phyloP scores from a whole-genome alignment of 257 asterid genomes.

The Ajuga chamaepitys region DNA sequence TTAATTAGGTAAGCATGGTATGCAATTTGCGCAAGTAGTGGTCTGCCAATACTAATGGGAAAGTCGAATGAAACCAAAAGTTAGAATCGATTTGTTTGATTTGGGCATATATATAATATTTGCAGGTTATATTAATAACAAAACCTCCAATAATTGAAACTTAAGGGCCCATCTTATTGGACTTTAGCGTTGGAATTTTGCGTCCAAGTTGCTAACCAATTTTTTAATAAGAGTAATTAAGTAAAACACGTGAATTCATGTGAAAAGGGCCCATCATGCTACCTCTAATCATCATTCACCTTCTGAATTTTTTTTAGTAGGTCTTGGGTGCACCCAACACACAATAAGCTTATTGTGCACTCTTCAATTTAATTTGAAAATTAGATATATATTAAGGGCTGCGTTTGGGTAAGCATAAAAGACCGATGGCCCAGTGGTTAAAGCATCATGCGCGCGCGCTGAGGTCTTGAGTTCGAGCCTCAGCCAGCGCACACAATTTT shows the following conservation, averaged over 20 bases:
- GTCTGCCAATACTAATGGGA: slow-evolving; percentile 11
- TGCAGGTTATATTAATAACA: slow-evolving; percentile 7
- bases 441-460: too few relatives aligned
- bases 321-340: too few relatives aligned
- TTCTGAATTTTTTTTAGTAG: slow-evolving; percentile 8
- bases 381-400: too few relatives aligned
- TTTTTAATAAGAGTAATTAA: slow-evolving; percentile 19
- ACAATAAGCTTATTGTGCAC: too few relatives aligned
- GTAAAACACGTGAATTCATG: slow-evolving; percentile 51
- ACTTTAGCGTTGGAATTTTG: slow-evolving; percentile 28
- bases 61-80: slow-evolving; percentile 22
- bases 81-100: slow-evolving; percentile 21
- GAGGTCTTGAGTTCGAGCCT: too few relatives aligned
- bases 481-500: too few relatives aligned
- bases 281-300: neutral
- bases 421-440: too few relatives aligned
- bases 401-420: too few relatives aligned
- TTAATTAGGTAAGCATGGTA: too few relatives aligned
- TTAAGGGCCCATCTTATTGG: slow-evolving; percentile 30
- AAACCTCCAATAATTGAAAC: slow-evolving; percentile 30
- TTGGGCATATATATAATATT: neutral
- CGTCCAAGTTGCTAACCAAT: slow-evolving; percentile 17
- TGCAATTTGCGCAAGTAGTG: slow-evolving; percentile 10
- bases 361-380: too few relatives aligned
- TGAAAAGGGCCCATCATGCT: slow-evolving; percentile 44